Evolutionary conservation across 768 basidiomycete species (phyloP).

Genomic region (Macrolepiota albuminosa): DNA sequence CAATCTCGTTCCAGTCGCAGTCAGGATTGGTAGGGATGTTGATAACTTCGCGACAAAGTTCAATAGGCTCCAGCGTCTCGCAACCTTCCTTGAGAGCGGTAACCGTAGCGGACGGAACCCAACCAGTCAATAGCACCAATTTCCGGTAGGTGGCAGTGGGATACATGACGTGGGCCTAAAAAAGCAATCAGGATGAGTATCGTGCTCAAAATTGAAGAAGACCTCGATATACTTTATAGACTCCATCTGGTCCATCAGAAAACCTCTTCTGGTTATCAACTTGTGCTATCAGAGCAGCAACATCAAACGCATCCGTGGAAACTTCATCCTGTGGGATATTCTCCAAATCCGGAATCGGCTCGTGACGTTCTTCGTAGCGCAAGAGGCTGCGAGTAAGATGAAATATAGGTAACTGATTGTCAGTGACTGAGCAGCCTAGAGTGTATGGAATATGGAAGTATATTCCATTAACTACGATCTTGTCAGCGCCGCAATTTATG

Average conservation of each 20-base stretch:
- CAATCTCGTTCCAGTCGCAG: not conserved
- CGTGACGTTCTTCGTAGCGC: not conserved
- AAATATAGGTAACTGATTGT: not conserved
- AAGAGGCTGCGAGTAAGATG: not conserved
- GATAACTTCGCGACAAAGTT: too few relatives aligned
- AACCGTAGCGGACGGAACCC: not conserved
- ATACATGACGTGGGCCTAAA: not conserved
- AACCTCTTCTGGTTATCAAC: not conserved
- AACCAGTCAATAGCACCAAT: not conserved
- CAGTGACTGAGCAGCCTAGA: not conserved
- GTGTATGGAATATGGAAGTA: not conserved
- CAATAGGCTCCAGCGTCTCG: not conserved
- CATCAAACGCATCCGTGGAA: not conserved
- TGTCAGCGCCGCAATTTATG: not conserved
- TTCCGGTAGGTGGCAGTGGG: not conserved
- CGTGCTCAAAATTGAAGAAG: not conserved
- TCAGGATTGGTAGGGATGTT: not conserved
- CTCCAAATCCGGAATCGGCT: not conserved
- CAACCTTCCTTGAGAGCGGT: not conserved
- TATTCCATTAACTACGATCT: not conserved
- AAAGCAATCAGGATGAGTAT: not conserved
- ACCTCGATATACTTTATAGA: not conserved
- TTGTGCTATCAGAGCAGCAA: not conserved
- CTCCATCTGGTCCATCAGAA: not conserved
- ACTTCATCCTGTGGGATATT: not conserved